Percentiles rank a stretch among this genome's conserved stretches.
Evolutionary conservation across 192 early-diverging fungal genomes (phyloP).

Genomic region (Umbelopsis ramanniana): DNA sequence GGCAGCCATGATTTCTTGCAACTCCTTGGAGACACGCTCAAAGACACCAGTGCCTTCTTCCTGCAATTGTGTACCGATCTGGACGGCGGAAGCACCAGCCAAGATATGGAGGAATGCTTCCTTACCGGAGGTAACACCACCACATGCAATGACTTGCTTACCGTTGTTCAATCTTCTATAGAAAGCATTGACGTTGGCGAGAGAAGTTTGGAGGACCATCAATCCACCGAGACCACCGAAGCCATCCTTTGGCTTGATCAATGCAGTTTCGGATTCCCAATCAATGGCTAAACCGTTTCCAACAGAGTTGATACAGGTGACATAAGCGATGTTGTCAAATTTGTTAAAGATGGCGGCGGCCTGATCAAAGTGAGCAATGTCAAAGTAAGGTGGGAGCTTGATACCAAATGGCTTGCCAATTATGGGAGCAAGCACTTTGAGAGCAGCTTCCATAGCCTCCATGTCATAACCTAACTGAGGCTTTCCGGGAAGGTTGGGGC

Average conservation of each 20-base stretch:
- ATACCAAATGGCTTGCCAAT: constrained; percentile 43
- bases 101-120: constrained; percentile 43
- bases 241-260: constrained; percentile 44
- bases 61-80: constrained; percentile 40
- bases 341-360: constrained; percentile 39
- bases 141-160: constrained; percentile 43
- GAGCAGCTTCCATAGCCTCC: constrained; percentile 41
- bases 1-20: constrained; percentile 35
- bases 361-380: constrained; percentile 44
- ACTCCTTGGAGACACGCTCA: constrained; percentile 36
- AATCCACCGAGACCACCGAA: constrained; percentile 43
- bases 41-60: constrained; percentile 40
- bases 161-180: constrained; percentile 28
- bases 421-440: constrained; percentile 34
- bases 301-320: constrained; percentile 44
- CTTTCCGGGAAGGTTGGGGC: constrained; percentile 43
- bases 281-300: constrained; percentile 45
- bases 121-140: constrained; percentile 42
- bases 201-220: constrained; percentile 34
- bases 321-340: constrained; percentile 35
- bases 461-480: constrained; percentile 44
- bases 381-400: constrained; percentile 46
- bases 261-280: constrained; percentile 38
- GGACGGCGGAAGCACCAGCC: constrained; percentile 42
- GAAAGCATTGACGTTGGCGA: constrained; percentile 44